Conservation (phyloP, 225 moss, liverwort and hornwort species). For the Sphagnum tenellum region DNA sequence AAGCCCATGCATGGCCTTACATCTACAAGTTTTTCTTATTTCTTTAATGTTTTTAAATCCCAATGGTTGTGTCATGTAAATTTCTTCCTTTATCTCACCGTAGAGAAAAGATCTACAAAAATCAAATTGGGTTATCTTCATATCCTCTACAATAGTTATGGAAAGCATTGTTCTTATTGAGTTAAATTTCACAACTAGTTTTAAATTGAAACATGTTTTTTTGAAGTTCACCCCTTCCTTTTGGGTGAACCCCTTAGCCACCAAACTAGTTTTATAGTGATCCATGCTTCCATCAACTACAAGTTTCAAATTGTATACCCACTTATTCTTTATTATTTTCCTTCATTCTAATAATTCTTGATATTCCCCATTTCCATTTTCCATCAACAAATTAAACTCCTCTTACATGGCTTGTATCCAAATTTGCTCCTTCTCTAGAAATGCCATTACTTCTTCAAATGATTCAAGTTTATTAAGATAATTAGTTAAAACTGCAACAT, state of each 20-base stretch:
- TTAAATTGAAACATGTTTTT: not conserved
- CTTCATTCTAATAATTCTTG: not conserved
- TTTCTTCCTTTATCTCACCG: not conserved
- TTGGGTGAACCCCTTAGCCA: not conserved
- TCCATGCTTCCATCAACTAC: not conserved
- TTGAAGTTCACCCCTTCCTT: not conserved
- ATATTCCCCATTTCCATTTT: not conserved
- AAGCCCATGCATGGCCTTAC: not conserved
- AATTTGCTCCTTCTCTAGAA: too few species aligned
- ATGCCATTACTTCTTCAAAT: too few species aligned
- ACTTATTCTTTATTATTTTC: conserved; percentile 1
- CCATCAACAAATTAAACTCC: too few species aligned
- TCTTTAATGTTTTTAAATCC: not conserved
- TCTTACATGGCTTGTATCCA: too few species aligned
- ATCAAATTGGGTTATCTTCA: not conserved
- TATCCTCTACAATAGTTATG: not conserved
- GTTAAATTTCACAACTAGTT: not conserved
- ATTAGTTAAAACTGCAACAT: too few species aligned
- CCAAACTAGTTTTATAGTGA: not conserved
- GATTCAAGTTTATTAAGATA: too few species aligned
- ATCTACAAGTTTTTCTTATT: not conserved
- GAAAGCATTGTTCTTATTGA: not conserved
- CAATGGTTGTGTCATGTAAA: not conserved
- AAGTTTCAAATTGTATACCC: conserved; percentile 2
- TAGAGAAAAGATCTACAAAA: not conserved